These are phyloP conservation scores for Inonotus obliquus DNA, from an alignment of 1,284 basidiomycete species.

Conservation along the genomic window DNA sequence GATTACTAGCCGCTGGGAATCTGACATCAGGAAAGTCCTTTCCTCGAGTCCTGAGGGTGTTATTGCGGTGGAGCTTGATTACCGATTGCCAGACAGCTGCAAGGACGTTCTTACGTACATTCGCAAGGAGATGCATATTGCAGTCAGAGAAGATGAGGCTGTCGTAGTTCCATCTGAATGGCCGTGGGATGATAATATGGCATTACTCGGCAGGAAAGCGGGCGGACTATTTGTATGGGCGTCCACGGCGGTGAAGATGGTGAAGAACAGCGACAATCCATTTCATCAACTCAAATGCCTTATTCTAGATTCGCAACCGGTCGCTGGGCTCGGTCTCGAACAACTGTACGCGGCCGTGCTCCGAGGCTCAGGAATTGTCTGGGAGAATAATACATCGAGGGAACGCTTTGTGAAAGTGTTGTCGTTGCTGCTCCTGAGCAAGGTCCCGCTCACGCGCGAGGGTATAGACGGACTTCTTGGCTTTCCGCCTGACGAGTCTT, in stretches of 20 bases:
- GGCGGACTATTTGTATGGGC: slow-evolving; percentile 3
- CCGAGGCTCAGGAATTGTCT: background rate
- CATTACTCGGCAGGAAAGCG: background rate
- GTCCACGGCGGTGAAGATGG: background rate
- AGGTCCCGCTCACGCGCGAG: background rate
- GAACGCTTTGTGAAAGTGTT: background rate
- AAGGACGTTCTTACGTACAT: background rate
- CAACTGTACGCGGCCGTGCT: background rate
- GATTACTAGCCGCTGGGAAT: background rate
- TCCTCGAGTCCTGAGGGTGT: background rate
- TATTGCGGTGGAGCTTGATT: background rate
- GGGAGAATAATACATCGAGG: background rate
- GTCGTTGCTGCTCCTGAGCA: background rate
- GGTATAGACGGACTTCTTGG: background rate
- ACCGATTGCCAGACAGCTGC: background rate
- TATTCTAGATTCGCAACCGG: background rate
- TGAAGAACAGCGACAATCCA: background rate
- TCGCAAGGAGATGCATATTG: background rate
- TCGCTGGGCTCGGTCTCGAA: background rate
- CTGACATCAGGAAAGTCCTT: background rate
- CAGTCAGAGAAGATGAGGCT: background rate
- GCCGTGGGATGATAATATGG: background rate
- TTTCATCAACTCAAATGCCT: background rate
- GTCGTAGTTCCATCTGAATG: background rate
- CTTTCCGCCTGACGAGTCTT: background rate